These are phyloP conservation scores for Delphinella strobiligena DNA, from an alignment of 2,329 filamentous ascomycete species.

Conservation along the genomic window DNA sequence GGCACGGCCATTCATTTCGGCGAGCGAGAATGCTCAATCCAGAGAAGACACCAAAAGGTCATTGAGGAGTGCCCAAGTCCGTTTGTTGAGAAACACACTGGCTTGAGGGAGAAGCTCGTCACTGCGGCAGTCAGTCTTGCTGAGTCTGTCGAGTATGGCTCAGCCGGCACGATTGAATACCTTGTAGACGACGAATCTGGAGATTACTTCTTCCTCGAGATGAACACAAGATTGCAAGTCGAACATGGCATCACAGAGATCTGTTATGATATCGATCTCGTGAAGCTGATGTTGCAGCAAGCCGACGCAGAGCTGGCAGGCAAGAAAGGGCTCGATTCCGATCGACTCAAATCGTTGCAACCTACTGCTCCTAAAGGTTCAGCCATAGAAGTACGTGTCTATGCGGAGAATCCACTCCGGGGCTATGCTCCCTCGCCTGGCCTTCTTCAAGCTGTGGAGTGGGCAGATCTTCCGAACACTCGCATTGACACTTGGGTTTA, in stretches of 20 bases:
- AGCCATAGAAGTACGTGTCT: constrained; percentile 43
- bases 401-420: constrained; percentile 47
- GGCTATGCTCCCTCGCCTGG: constrained; percentile 50
- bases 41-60: constrained; percentile 81
- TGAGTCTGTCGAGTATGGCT: constrained; percentile 54
- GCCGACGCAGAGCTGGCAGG: constrained; percentile 38
- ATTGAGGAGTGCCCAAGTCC: constrained; percentile 82
- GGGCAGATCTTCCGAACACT: constrained; percentile 32
- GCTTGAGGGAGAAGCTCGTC: constrained; percentile 49
- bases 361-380: constrained; percentile 30
- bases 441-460: constrained; percentile 43
- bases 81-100: constrained; percentile 37
- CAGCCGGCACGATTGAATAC: constrained; percentile 82
- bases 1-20: constrained; percentile 74
- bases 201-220: constrained; percentile 58
- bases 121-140: constrained; percentile 60
- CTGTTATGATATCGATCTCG: constrained; percentile 42
- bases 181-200: constrained; percentile 74
- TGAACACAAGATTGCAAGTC: constrained; percentile 48
- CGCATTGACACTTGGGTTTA: constrained; percentile 55
- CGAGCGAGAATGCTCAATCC: constrained; percentile 79
- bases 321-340: constrained; percentile 31
- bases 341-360: constrained; percentile 31
- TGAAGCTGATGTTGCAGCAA: constrained; percentile 44
- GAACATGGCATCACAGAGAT: constrained; percentile 48